Evolutionary conservation across 495 filamentous ascomycete genomes (phyloP), one percentile per base, ranked within the genome.

Genomic region (Xylaria bambusicola): DNA sequence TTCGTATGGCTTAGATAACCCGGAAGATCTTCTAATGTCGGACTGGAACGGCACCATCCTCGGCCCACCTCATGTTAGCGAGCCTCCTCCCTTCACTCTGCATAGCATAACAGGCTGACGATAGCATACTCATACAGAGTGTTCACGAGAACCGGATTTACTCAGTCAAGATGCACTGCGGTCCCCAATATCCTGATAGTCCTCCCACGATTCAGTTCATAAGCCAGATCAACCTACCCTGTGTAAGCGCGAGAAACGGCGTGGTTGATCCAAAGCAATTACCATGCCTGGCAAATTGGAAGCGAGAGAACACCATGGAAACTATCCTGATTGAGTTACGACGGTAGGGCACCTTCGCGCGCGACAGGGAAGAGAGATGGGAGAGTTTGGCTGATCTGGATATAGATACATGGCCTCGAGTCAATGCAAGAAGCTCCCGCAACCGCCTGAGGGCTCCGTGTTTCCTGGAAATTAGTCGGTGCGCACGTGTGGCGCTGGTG

Each of bases 31-130:
- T 66, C 85, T 93, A 76, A 96, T 98, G 93, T 91, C 90, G 60
- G 91, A 97, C 83, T 98, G 94, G 94, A 96, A 95, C 63, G 94
- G 92, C 51, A 98, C 94, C 1, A 97, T 98, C 63, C 86, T 97
- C 48, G 94, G 94, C 0, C 94, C 94, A 65, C 94, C 95, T 66
- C 95, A 98, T 72, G 94, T 97, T 79, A 63, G 88, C 80, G 52
- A 0, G 29, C 20, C 21, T n/a, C 29, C 10, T 21, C 20, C n/a
- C 10, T 20, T 26, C 15, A 13, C 13, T 12, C 9, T 15, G 12
- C 29, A 8, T 0, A 20, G 1, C 21, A 15, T 6, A 27, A 17
- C 20, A 2, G 18, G 41, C 58, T 66, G 56, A 66, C 62, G 40
- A 33, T 47, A 38, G n/a, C 27, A 18, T 52, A 3, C 23, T 15